Percentiles rank a stretch among this genome's conserved stretches.
Conservation (phyloP, 2,329 filamentous ascomycete species). For the Chalaropsis ovoidea region DNA sequence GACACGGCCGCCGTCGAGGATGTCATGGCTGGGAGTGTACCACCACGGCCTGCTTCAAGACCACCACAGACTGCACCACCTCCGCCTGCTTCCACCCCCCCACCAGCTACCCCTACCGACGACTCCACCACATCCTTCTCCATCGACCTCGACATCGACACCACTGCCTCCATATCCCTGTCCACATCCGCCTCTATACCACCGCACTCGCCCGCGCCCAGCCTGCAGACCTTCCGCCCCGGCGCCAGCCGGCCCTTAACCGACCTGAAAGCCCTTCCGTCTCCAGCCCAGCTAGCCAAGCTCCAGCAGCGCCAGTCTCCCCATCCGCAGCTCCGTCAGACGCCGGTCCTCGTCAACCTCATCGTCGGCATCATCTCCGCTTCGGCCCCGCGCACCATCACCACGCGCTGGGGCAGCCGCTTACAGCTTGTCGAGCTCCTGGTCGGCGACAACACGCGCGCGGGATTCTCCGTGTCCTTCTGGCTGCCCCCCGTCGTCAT, state of each 20-base stretch:
- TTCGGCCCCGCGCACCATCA: slow-evolving; percentile 55
- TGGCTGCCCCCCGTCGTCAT: slow-evolving; percentile 52
- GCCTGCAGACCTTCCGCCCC: slow-evolving; percentile 16
- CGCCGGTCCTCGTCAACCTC: slow-evolving; percentile 58
- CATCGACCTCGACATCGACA: neutral
- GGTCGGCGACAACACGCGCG: slow-evolving; percentile 74
- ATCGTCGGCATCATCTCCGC: slow-evolving; percentile 71
- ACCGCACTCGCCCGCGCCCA: slow-evolving; percentile 15
- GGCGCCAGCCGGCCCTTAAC: slow-evolving; percentile 33
- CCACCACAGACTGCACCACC: neutral
- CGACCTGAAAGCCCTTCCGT: slow-evolving; percentile 60
- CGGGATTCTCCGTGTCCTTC: slow-evolving; percentile 72
- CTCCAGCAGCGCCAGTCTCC: slow-evolving; percentile 39
- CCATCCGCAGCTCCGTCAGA: neutral
- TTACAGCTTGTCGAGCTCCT: slow-evolving; percentile 65
- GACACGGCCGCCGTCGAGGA: neutral
- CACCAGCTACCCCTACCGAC: neutral
- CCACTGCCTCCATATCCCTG: neutral
- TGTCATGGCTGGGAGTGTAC: neutral
- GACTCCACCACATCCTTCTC: neutral
- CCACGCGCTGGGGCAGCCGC: slow-evolving; percentile 51
- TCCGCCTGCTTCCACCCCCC: neutral
- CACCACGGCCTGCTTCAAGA: neutral
- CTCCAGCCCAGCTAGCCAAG: slow-evolving; percentile 55
- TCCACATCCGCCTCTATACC: neutral